Base-by-base conservation (phyloP, 2,329 filamentous ascomycete species). In the Blastomyces percursus region DNA sequence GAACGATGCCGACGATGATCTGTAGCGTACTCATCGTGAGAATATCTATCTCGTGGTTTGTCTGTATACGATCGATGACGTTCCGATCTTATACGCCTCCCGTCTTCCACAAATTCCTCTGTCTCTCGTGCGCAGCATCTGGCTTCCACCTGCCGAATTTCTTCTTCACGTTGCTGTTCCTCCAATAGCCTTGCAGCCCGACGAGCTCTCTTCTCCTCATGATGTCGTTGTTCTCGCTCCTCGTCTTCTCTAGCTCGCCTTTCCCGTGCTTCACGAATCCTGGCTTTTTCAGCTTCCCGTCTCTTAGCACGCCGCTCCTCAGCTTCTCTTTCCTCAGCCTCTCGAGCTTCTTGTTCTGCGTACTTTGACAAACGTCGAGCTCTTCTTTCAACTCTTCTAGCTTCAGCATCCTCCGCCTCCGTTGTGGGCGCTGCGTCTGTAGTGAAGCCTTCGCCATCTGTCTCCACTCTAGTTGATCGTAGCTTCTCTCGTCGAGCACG, bases 361-460 rank as follows among this genome's bases (percentile, higher is more conserved):
- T 74, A 71, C 56, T 72, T 73, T 35, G 73, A 71, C 19, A 71
- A 67, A 60, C 81, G 81, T 60, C 79, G 81, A 1, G 84, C 81
- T 62, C 81, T 82, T n/a, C 86, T 84, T 62, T 85, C 84, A 38
- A 83, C 84, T 54, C 81, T 81, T 57, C 84, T 82, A 27, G 82
- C 84, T 71, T 89, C 87, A 19, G 86, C 84, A 2, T 81, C 77
- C 61, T 78, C 78, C 30, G 68, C 73, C 48, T 79, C 78, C 40
- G 73, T 77, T 63, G 78, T 76, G 7, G 75, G 72, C 11, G 72
- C 75, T 35, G 81, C 81, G 16, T 77, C 76, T 2, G 75, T 75
- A 3, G 70, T 72, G 59, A 76, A 73, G 2, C 73, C 80, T 48
- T 84, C 83, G 50, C 73, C 76, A 63, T 79, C 81, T 8, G 75